These are phyloP conservation scores for Cucurbita argyrosperma DNA, from an alignment of 306 rosid genomes.

Conservation along the genomic window DNA sequence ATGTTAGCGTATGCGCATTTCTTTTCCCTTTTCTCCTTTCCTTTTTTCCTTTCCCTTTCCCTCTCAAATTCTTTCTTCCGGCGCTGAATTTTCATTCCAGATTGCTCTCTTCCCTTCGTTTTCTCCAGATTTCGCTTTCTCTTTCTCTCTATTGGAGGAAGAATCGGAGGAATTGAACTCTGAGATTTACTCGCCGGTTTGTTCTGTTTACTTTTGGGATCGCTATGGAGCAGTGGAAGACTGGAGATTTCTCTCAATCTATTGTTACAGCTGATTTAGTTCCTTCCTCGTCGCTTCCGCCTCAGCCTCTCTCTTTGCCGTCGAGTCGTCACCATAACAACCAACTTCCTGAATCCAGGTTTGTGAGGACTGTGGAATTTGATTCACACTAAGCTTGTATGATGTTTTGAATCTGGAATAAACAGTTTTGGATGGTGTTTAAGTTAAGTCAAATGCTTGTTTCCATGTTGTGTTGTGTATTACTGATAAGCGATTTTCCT, in stretches of 20 bases:
- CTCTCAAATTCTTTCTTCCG: not conserved
- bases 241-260: slow-evolving; percentile 24
- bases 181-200: not conserved
- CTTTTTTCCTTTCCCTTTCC: not conserved
- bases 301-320: slow-evolving; percentile 12
- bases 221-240: slow-evolving; percentile 36
- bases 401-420: not conserved
- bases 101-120: not conserved
- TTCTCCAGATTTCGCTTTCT: not conserved
- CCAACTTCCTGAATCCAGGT: slow-evolving; percentile 34
- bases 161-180: not conserved
- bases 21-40: not conserved
- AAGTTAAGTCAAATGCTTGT: not conserved
- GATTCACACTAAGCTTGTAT: not conserved
- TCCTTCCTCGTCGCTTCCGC: slow-evolving; percentile 19
- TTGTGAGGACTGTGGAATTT: not conserved
- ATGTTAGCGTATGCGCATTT: not conserved
- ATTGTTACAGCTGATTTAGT: slow-evolving; percentile 6
- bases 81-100: not conserved
- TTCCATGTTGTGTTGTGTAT: not conserved
- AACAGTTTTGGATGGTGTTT: not conserved
- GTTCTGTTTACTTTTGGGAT: not conserved
- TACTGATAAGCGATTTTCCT: not conserved
- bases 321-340: slow-evolving; percentile 13
- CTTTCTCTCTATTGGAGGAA: not conserved